Conservation (phyloP, 2,329 filamentous ascomycete genomes). For the Paracoccidioides brasiliensis region DNA sequence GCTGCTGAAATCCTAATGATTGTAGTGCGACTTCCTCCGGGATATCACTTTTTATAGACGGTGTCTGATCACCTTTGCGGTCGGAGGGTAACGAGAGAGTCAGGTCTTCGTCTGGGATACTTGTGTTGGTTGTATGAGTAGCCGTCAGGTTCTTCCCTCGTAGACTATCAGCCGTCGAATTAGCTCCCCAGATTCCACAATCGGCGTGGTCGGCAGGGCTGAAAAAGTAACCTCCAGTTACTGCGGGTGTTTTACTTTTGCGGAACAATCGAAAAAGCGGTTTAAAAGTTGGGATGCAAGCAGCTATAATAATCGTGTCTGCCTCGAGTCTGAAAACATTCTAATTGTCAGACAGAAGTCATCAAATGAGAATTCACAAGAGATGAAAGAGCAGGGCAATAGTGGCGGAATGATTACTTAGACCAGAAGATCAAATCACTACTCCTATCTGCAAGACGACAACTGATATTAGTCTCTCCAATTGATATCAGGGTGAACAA, state of each 20-base stretch:
- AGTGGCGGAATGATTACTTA: not conserved
- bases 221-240: not conserved
- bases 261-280: not conserved
- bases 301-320: conserved; percentile 23
- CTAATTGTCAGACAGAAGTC: not conserved
- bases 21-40: not conserved
- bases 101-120: not conserved
- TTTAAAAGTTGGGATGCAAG: conserved; percentile 23
- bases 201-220: not conserved
- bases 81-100: not conserved
- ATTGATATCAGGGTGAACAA: not conserved
- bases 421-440: not conserved
- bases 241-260: not conserved
- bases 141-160: not conserved
- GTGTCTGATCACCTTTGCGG: not conserved
- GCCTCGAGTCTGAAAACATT: conserved; percentile 17
- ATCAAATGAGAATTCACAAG: not conserved
- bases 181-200: not conserved
- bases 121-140: not conserved
- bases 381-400: not conserved
- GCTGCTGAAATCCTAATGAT: not conserved
- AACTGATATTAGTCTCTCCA: not conserved
- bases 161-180: not conserved
- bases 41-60: not conserved
- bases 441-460: not conserved